Conservation (phyloP, 179 eudicot species). For the Silene noctiflora region DNA sequence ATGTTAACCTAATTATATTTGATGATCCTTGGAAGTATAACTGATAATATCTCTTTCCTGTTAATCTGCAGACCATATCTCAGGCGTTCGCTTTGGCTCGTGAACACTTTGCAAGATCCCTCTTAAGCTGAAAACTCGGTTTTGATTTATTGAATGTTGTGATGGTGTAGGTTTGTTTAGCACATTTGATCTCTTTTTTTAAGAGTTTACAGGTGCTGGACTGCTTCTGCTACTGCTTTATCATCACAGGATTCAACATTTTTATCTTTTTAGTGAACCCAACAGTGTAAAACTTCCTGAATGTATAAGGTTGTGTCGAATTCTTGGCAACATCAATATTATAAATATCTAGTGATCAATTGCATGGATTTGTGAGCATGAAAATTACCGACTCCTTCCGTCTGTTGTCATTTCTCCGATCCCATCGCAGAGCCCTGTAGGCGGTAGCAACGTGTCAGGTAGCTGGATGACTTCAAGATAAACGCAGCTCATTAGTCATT, state of each 20-base stretch:
- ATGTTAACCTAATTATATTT: not conserved
- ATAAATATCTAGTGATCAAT: not conserved
- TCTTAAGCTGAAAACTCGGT: conserved; percentile 47
- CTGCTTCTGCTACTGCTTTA: conserved; percentile 2
- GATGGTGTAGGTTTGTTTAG: conserved; percentile 19
- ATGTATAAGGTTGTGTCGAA: not conserved
- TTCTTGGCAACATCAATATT: not conserved
- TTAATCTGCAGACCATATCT: conserved; percentile 67
- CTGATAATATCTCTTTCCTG: conserved; percentile 8
- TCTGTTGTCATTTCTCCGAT: not conserved
- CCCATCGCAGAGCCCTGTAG: too few relatives aligned
- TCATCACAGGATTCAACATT: conserved; percentile 9
- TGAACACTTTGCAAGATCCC: conserved; percentile 87
- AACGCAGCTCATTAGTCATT: too few relatives aligned
- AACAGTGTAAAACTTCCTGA: conserved; percentile 20
- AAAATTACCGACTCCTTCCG: not conserved
- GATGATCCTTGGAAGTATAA: not conserved
- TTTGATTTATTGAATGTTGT: conserved; percentile 12
- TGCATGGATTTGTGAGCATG: not conserved
- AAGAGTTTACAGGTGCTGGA: not conserved
- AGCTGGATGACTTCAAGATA: too few relatives aligned
- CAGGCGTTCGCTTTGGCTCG: conserved; percentile 95
- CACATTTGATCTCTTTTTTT: conserved; percentile 5
- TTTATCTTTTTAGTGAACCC: conserved; percentile 10
- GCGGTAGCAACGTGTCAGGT: too few relatives aligned